Base-by-base conservation (phyloP, 495 filamentous ascomycete species). In the Sabuloglossum arenarium region DNA sequence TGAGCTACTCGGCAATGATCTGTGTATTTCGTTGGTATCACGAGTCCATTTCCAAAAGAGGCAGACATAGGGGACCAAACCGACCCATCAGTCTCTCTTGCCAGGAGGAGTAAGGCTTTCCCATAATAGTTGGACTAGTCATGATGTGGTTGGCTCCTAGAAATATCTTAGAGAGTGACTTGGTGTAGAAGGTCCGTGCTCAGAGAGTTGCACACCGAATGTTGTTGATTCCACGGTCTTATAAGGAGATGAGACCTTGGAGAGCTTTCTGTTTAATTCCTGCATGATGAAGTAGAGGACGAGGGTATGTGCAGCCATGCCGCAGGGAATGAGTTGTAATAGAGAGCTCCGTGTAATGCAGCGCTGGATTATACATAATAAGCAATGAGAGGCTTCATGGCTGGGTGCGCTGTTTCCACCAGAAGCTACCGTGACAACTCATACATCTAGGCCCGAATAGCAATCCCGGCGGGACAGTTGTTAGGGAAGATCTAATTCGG, bases 1-100 rank as follows among this genome's bases (percentile, higher is more conserved):
- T 79, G 76, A 39, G 63, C 69, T 51, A 70, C 68, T 51, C 67
- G 68, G 68, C 84, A 88, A 60, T 79, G 71, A 12, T 78, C 84
- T 87, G 63, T 45, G 32, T 32, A 57, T 16, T 32, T 25, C 53
- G 39, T 55, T 45, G 25, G 53, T 29, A 37, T 42, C 29, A 11
- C 21, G 31, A 39, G 24, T 6, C 4, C 31, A 29, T 23, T 23
- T 55, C 25, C 31, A 12, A 32, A 57, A 50, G 37, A 27, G 45
- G 34, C 4, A 1, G 23, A 29, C 11, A 21, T 51, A 51, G 23
- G 39, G 16, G 25, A 37, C 24, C 24, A 16, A 58, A 31, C 56
- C 12, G 6, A 53, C 50, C 56, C 21, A 56, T 16, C 8, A 58
- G 50, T 14, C 23, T 51, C 56, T 58, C 56, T 27, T 58, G 56